Conservation (phyloP, 345 rosid species). For the Anacardium occidentale region DNA sequence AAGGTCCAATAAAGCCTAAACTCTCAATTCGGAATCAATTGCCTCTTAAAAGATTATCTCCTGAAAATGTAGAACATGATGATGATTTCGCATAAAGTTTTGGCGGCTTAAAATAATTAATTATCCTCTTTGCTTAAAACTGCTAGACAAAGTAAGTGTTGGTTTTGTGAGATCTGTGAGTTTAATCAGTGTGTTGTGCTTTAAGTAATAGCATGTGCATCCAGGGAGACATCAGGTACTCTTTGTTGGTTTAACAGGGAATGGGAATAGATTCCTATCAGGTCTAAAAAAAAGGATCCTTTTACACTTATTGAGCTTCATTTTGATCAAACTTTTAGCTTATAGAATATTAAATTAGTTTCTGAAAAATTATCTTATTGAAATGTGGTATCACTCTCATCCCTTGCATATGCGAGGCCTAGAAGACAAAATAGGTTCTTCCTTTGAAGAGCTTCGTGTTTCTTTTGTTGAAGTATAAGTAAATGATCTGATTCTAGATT, state of each 20-base stretch:
- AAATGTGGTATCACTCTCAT: background rate
- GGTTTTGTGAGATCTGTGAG: no score
- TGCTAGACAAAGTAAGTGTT: constrained; percentile 5
- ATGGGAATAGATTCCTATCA: background rate
- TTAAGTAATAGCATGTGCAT: constrained; percentile 9
- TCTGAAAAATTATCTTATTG: background rate
- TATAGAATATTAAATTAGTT: background rate
- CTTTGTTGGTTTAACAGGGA: constrained; percentile 3
- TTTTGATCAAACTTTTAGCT: background rate
- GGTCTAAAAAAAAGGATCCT: background rate
- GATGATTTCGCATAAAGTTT: constrained; percentile 52
- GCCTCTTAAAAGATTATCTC: constrained; percentile 43
- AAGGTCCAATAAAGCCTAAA: constrained; percentile 24
- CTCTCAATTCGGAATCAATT: constrained; percentile 28
- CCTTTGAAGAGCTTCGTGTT: no score
- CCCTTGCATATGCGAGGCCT: background rate
- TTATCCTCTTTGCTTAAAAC: background rate
- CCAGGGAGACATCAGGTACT: constrained; percentile 1
- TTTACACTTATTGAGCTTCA: background rate
- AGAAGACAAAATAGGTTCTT: no score
- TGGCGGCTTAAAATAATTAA: background rate
- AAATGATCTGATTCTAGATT: no score
- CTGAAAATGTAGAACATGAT: constrained; percentile 30
- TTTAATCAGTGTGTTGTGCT: background rate
- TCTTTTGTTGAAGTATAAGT: no score